Percentiles rank a stretch among this genome's conserved stretches.
These are phyloP conservation scores for Cryptomeria japonica DNA, from an alignment of 75 land plant genomes.

Conservation along the genomic window DNA sequence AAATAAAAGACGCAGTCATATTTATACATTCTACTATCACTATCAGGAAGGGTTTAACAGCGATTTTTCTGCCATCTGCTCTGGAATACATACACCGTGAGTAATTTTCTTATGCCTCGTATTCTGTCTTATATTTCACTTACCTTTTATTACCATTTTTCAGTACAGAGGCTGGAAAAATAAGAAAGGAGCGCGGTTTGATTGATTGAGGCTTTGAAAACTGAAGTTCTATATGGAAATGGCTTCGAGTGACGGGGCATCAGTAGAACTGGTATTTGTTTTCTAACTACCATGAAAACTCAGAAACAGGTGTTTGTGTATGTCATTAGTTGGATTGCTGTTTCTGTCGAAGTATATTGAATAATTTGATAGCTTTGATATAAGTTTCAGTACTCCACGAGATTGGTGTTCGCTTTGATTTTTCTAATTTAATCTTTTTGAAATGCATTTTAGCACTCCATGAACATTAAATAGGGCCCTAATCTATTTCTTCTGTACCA, in stretches of 20 bases:
- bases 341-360: background rate
- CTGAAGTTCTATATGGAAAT: background rate
- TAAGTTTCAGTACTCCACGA: background rate
- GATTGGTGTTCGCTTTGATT: background rate
- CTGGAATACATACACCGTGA: background rate
- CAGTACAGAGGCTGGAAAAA: background rate
- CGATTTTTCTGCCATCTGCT: background rate
- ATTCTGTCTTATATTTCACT: too few relatives aligned
- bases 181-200: background rate
- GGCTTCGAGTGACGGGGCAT: background rate
- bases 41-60: background rate
- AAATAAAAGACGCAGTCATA: background rate
- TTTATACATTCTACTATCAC: background rate
- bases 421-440: background rate
- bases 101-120: background rate
- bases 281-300: background rate
- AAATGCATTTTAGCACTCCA: background rate
- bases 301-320: background rate
- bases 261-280: background rate
- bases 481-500: too few relatives aligned
- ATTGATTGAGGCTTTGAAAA: background rate
- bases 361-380: background rate
- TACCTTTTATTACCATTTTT: too few relatives aligned
- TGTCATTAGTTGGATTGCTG: background rate
- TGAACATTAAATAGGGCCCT: background rate